These are phyloP conservation scores for Botrytis medusae DNA, from an alignment of 2,329 filamentous ascomycete species.

Conservation along the genomic window DNA sequence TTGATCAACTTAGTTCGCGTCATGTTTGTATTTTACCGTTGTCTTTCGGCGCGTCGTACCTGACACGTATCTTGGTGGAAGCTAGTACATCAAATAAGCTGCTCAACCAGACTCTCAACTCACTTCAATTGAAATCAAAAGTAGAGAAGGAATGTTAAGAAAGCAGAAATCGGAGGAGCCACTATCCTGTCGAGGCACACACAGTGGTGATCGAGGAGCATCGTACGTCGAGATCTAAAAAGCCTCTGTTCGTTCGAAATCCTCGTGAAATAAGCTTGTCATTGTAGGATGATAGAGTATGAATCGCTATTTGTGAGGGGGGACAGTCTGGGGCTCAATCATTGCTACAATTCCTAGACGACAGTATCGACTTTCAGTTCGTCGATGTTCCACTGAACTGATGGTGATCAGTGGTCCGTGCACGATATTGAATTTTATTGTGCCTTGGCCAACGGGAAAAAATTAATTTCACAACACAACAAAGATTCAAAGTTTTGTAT, in stretches of 20 bases:
- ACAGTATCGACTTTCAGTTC: background rate
- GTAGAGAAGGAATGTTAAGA: background rate
- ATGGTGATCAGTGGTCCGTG: background rate
- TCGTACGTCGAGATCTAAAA: background rate
- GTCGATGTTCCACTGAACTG: background rate
- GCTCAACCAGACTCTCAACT: background rate
- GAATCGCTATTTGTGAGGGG: background rate
- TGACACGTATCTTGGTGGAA: background rate
- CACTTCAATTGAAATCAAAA: background rate
- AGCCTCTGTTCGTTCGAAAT: background rate
- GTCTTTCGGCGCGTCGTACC: background rate
- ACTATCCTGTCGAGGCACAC: background rate
- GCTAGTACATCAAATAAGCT: background rate
- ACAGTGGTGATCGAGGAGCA: background rate
- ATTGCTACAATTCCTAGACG: background rate
- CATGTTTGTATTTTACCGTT: background rate
- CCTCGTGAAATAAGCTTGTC: background rate
- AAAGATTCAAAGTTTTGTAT: background rate
- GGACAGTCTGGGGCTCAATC: background rate
- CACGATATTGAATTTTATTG: background rate
- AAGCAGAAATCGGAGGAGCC: background rate
- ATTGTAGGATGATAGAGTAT: background rate
- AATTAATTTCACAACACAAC: background rate
- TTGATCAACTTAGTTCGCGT: slow-evolving; percentile 11
- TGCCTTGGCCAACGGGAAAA: background rate